A percentile compares a stretch with the other conserved stretches of the same genome.
Conservation (phyloP, 192 early-diverging fungal species). For the Helicostylum pulchrum region DNA sequence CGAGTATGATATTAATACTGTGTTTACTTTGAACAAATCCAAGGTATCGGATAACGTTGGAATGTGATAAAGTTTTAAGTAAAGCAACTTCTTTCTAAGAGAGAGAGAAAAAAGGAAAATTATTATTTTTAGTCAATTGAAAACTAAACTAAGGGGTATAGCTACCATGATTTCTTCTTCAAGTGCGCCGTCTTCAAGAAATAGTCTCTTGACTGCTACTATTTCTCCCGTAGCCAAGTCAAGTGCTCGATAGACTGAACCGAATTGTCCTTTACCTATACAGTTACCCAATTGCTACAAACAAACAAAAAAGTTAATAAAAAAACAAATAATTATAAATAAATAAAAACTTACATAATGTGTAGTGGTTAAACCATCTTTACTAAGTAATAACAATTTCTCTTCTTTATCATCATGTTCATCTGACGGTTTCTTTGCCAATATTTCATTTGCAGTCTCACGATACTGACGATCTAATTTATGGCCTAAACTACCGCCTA, state of each 20-base stretch:
- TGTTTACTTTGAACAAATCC: constrained; percentile 72
- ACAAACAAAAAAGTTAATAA: neutral
- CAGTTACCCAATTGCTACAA: constrained; percentile 78
- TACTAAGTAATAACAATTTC: constrained; percentile 29
- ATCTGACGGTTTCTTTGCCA: constrained; percentile 2
- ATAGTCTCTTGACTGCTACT: constrained; percentile 85
- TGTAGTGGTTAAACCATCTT: constrained; percentile 38
- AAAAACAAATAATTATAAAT: neutral
- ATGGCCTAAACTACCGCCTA: constrained; percentile 16
- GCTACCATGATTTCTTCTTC: constrained; percentile 67
- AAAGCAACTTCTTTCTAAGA: constrained; percentile 73
- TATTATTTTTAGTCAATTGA: too few species aligned
- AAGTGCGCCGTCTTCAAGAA: constrained; percentile 66
- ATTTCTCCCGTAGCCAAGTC: constrained; percentile 78
- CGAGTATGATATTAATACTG: constrained; percentile 82
- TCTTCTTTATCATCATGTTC: constrained; percentile 20
- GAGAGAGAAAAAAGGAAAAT: neutral
- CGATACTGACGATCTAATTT: constrained; percentile 17
- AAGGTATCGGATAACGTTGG: constrained; percentile 81
- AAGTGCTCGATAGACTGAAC: constrained; percentile 82
- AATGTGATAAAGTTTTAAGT: constrained; percentile 79
- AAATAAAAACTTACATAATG: constrained; percentile 42
- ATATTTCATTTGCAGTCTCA: constrained; percentile 19
- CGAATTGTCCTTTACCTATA: constrained; percentile 89
- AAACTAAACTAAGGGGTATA: neutral